Evolutionary conservation across 768 basidiomycete species (phyloP), one percentile per base, ranked within the genome.

Genomic region (Boletus sp.): DNA sequence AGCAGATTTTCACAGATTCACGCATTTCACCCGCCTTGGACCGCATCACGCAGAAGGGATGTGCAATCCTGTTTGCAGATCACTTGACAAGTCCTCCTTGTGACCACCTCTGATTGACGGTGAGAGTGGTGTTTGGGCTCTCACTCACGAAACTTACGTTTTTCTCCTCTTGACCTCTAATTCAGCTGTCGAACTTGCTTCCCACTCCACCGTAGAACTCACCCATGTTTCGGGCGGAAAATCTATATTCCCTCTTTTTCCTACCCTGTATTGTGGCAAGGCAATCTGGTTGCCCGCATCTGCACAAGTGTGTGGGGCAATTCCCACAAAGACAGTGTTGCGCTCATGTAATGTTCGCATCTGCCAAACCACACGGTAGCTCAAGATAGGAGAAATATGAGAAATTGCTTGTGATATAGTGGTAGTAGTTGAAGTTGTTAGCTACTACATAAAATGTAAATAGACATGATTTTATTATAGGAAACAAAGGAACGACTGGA

Each of bases 11-110:
- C 8, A 42, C 52, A 0, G 74, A 81, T 57, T 61, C 69, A n/a
- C 73, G 69, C 21, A 79, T 80, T 55, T 61, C 41, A 29, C 48
- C 57, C 5, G 68, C 72, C 43, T 57, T 64, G 51, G 63, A 72
- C 35, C 56, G 62, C 29, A 56, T 82, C 44, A 53, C 44, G n/a
- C 61, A 66, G 13, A 73, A 67, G 27, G 73, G 74, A 6, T 70
- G 73, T 47, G 27, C 38, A 10, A 47, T 79, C 32, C 47, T 69
- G 50, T 55, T 40, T 45, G 58, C 61, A 25, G 55, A 58, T 33
- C 59, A 50, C 5, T 44, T 48, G 21, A 50, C 51, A 9, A n/a
- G 33, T 15, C 54, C 54, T 39, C 46, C 32, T 40, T 69, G 67
- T 42, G 53, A 56, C 21, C 67, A 69, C 23, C 33, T 53, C 9